Conservation (phyloP, 108 stramenopile species). For the Craspedostauros australis region DNA sequence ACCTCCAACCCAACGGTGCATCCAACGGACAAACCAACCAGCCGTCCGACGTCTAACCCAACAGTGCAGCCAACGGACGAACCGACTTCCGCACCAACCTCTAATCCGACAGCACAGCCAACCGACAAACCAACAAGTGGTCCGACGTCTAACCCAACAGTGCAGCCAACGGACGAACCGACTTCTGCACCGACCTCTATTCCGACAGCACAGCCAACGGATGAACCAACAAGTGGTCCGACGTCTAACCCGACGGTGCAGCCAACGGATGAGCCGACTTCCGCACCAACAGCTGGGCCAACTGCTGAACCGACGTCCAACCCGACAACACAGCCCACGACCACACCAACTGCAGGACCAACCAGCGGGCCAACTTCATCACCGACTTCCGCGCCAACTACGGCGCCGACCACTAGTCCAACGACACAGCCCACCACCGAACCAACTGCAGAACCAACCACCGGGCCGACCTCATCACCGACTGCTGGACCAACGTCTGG, state of each 20-base stretch:
- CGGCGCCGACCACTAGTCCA: background rate
- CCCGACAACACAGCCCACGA: background rate
- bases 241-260: background rate
- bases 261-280: background rate
- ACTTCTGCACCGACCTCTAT: background rate
- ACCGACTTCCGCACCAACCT: slow-evolving; percentile 1
- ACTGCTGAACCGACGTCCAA: background rate
- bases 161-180: background rate
- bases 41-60: background rate
- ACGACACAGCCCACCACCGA: background rate
- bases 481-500: slow-evolving; percentile 3
- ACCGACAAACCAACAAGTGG: background rate
- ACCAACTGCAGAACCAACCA: background rate
- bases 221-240: background rate
- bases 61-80: background rate
- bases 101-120: background rate
- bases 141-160: background rate
- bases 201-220: background rate
- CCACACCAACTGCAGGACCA: background rate
- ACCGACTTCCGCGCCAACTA: too few relatives aligned
- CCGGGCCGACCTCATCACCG: background rate
- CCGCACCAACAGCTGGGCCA: too few relatives aligned
- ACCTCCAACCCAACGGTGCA: background rate
- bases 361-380: background rate
- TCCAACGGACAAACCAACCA: background rate